phyloP scores from a whole-genome alignment of 2,329 filamentous ascomycete genomes.

The Phialophora tarda region DNA sequence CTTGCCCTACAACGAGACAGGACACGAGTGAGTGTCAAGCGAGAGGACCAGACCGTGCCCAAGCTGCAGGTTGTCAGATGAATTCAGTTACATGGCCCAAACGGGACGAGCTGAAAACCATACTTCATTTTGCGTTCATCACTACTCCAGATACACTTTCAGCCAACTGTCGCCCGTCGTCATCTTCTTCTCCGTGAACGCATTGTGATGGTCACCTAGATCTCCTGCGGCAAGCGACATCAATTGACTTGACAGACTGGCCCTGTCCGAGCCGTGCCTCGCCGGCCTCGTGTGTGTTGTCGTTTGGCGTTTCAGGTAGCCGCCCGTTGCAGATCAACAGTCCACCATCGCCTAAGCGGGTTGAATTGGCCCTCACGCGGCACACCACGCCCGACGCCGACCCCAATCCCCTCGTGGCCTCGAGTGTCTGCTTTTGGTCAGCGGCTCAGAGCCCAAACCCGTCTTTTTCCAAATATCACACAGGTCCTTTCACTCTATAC shows the following conservation, averaged over 20 bases:
- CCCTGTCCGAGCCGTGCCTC: conserved; percentile 6
- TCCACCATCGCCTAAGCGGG: conserved; percentile 15
- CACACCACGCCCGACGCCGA: conserved; percentile 30
- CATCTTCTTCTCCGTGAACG: conserved; percentile 1
- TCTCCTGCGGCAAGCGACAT: conserved; percentile 1
- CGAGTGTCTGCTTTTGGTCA: conserved; percentile 11
- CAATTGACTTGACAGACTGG: conserved; percentile 1
- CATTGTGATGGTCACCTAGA: neutral
- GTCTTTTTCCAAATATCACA: conserved; percentile 1
- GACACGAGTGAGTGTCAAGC: conserved; percentile 5
- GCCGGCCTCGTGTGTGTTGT: conserved; percentile 11
- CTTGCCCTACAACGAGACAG: conserved; percentile 11
- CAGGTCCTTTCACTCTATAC: conserved; percentile 3
- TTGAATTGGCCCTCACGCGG: conserved; percentile 15
- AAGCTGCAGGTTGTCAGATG: conserved; percentile 17
- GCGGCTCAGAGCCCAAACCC: neutral
- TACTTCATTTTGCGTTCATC: neutral
- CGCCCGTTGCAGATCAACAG: conserved; percentile 35
- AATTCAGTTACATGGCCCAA: conserved; percentile 1
- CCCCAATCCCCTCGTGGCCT: conserved; percentile 25
- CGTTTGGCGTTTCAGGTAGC: conserved; percentile 34
- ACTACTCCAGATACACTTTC: neutral
- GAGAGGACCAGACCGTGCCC: conserved; percentile 1
- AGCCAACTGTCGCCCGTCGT: neutral
- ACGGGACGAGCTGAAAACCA: conserved; percentile 15